Conservation (phyloP, 768 basidiomycete species). For the Tricholoma sp. region DNA sequence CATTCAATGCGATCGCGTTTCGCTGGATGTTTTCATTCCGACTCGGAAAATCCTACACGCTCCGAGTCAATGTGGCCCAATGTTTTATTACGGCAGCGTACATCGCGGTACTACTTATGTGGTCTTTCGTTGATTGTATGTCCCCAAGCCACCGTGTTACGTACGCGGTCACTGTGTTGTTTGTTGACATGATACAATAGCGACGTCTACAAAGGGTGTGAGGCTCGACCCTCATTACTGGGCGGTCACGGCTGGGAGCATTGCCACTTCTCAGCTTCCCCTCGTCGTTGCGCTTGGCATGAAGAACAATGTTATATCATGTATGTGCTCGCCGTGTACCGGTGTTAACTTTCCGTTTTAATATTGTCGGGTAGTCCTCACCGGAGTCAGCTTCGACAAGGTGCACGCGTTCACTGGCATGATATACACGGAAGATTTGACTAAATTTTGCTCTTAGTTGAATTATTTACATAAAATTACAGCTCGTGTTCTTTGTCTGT, state of each 20-base stretch:
- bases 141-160: not conserved
- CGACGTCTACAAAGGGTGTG: slow-evolving; percentile 23
- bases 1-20: slow-evolving; percentile 16
- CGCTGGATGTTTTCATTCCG: slow-evolving; percentile 20
- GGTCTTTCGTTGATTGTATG: slow-evolving; percentile 36
- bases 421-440: not conserved
- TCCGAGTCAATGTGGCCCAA: slow-evolving; percentile 36
- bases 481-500: slow-evolving; percentile 39
- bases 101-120: slow-evolving; percentile 22
- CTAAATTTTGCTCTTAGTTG: slow-evolving; percentile 25
- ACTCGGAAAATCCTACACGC: slow-evolving; percentile 23
- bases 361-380: slow-evolving; percentile 34
- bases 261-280: slow-evolving; percentile 46
- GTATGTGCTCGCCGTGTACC: slow-evolving; percentile 19
- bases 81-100: slow-evolving; percentile 30
- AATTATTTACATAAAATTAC: slow-evolving; percentile 41
- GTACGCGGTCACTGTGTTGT: not conserved
- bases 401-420: slow-evolving; percentile 19
- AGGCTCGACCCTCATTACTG: slow-evolving; percentile 33
- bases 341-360: not conserved
- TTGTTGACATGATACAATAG: too few species aligned
- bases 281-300: slow-evolving; percentile 54
- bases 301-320: slow-evolving; percentile 45
- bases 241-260: slow-evolving; percentile 36
- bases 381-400: slow-evolving; percentile 47